Base-by-base conservation (phyloP, 225 moss, liverwort and hornwort genomes). In the Polytrichum commune region DNA sequence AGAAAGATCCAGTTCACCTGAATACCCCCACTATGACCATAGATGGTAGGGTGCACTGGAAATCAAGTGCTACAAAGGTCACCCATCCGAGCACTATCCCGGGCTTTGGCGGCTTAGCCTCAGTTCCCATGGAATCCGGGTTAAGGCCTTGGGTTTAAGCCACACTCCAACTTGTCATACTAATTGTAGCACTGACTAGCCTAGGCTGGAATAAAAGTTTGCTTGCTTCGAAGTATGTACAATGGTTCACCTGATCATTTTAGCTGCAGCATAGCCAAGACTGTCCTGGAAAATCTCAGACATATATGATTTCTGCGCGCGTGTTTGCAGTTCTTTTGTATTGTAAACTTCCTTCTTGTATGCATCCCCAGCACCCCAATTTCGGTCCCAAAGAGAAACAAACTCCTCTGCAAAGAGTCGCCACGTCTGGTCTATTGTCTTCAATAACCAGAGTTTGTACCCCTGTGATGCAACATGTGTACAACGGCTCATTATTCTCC, bases 391-490 rank as follows among this genome's bases (percentile, higher is more conserved):
- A 20, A 88, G 82, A 25, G 73, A 71, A 67, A 74, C 55, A 79
- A 96, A 96, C 72, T 80, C 90, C 69, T 66, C 76, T 54, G 81
- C 81, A 56, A 96, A 89, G 4, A 92, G 72, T 27, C 71, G 71
- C 96, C 96, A 96, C 6, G 88, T 79, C 10, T 89, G 79, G 18
- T 78, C 71, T 24, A 90, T 69, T 1, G 93, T 92, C 64, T 83
- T 80, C 81, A 97, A 74, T 63, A 97, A 83, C 96, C 96, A 97
- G 22, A 76, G 69, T 72, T 92, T 91, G 79, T 92, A 97, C 18
- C 77, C 82, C 88, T 88, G 82, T 27, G 54, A 73, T 27, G 24
- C 5, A 33, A 13, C 5, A 72, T 4, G 27, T 29, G 24, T 24
- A 53, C 7, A 81, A 66, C 65, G 54, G 22, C 29, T 19, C 2